Percentiles rank a stretch among this genome's conserved stretches.
These are phyloP conservation scores for Paramecium tetraurelia DNA, from an alignment of 73 alveolate genomes.

Conservation along the genomic window DNA sequence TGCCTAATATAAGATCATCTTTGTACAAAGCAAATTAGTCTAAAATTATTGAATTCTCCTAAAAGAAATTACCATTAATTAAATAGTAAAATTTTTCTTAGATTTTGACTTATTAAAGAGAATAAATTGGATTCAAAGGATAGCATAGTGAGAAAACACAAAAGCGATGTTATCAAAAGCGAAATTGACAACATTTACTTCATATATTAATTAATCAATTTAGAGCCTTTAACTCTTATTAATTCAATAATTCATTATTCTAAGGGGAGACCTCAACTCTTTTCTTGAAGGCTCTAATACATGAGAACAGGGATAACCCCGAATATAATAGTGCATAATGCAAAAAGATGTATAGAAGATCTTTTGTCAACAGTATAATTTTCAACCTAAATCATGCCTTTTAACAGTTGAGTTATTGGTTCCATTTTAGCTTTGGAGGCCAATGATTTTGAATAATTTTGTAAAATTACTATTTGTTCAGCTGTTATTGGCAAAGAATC, in stretches of 20 bases:
- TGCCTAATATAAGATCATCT: too few relatives aligned
- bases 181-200: background rate
- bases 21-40: too few relatives aligned
- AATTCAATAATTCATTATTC: background rate
- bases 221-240: background rate
- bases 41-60: background rate
- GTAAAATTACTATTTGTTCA: background rate
- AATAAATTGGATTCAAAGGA: background rate
- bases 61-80: background rate
- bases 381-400: background rate
- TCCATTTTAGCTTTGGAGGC: background rate
- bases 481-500: background rate
- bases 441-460: background rate
- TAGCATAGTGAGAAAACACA: background rate
- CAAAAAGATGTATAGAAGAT: background rate
- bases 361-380: background rate
- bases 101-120: background rate
- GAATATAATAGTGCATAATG: background rate
- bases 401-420: background rate
- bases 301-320: background rate
- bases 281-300: background rate
- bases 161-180: background rate
- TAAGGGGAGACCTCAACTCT: background rate
- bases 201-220: background rate
- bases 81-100: background rate